Base-by-base conservation (phyloP, 805 yeast genomes). In the Candida awuae region DNA sequence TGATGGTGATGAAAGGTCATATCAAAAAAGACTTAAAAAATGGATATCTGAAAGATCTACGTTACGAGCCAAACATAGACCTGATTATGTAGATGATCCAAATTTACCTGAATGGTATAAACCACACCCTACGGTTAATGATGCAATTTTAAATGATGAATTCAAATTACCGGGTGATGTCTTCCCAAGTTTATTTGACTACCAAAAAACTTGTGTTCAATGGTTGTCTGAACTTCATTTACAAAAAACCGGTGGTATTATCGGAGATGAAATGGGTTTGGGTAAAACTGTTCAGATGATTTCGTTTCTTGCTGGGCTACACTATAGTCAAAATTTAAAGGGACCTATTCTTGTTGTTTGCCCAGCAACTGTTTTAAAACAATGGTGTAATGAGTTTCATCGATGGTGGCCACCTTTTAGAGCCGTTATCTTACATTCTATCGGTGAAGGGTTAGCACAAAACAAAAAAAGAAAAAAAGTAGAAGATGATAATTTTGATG, bases 321-420 rank as follows among this genome's bases (percentile, higher is more conserved):
- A 88, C 53, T 84, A 87, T 56, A 82, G 94, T 14, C 78, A 81
- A 0, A 63, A 74, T 41, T 63, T 90, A 2, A 71, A 75, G 23
- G 81, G 79, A 28, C 98, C 98, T 0, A 81, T 84, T 0, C 54
- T 92, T 26, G 69, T 92, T 30, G 96, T 92, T 0, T 94, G 96
- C 48, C 98, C 98, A 0, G 97, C 97, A 0, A 92, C 98, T 0
- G 97, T 92, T 0, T 65, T 92, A 70, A 82, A 77, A 44, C 98
- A 92, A 54, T 92, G 98, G 98, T 90, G 86, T n/a, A 81, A 80
- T 45, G 98, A 92, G 59, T 75, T 92, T 34, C 97, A 90, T 51
- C 73, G 80, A 35, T 92, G 98, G 98, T 92, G 97, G 97, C 97
- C 97, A 3, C 86, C 97, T 0, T 67, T 92, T 20, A 61, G 98